Base-by-base conservation (phyloP, 805 yeast genomes). In the Wilhelminamyces savonicus region DNA sequence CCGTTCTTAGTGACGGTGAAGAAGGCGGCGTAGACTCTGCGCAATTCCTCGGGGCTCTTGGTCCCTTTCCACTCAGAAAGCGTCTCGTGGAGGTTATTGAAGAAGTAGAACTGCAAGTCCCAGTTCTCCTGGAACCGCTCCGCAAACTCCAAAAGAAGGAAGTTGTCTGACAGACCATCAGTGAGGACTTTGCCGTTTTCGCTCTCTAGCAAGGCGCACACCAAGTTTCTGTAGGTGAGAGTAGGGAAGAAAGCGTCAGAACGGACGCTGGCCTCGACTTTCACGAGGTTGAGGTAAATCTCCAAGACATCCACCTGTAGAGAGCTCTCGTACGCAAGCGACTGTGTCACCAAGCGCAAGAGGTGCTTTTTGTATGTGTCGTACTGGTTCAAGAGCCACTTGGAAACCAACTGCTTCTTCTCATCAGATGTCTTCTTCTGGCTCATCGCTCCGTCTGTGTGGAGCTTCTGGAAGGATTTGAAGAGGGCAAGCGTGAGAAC, bases 101-200 rank as follows among this genome's bases (percentile, higher is more conserved):
- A 76, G 41, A 84, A 79, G 47, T 78, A 82, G 48, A 65, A 85
- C 43, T 87, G 84, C 34, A 90, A 56, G 51, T 90, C 98, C 64
- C 83, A 83, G 52, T 71, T 74, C 41, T 66, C 66, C 18, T 47
- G 45, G 46, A 78, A 78, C 16, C 59, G 61, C 14, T 68, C 75
- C 17, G 65, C 44, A 45, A 82, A 83, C 48, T 81, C 85, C 28
- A 64, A 50, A 11, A 75, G 35, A 9, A 71, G 50, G 29, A 71
- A 65, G 46, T 66, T 69, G 31, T 69, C 67, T 20, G 66, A 57
- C 0, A 74, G 54, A 8, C 70, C 72, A 45, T 76, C 78, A 3
- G 52, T 46, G 16, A 66, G 53, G 5, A 62, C 43, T 4, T 59
- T 58, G 5, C 70, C 66, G 25, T 62, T 50, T 4, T 42, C 34